These are phyloP conservation scores for Periconia macrospinosa DNA, from an alignment of 2,329 filamentous ascomycete genomes.

Conservation along the genomic window DNA sequence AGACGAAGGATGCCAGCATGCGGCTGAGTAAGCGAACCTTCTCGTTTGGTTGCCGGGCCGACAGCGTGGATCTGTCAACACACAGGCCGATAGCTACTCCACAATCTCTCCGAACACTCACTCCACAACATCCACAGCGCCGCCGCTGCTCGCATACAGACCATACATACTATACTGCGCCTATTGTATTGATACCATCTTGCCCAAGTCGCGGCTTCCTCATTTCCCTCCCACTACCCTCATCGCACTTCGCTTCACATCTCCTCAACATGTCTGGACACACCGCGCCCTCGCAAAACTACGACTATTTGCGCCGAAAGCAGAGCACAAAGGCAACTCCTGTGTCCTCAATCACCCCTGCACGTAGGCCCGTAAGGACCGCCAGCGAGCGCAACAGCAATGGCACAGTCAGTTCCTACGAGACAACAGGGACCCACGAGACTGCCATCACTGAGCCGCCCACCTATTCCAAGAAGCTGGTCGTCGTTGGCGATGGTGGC, in stretches of 20 bases:
- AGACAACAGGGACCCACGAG: slow-evolving; percentile 74
- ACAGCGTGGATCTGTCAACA: not conserved
- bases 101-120: slow-evolving; percentile 12
- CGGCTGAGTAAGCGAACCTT: not conserved
- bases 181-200: not conserved
- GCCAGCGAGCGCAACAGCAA: slow-evolving; percentile 74
- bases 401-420: slow-evolving; percentile 84
- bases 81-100: not conserved
- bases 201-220: not conserved
- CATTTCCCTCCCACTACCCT: not conserved
- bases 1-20: too few relatives aligned
- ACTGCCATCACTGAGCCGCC: slow-evolving; percentile 90
- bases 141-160: slow-evolving; percentile 1
- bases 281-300: slow-evolving; percentile 45
- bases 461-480: slow-evolving; percentile 97
- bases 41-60: not conserved
- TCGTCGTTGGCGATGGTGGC: slow-evolving; percentile 95
- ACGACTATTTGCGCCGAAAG: slow-evolving; percentile 62
- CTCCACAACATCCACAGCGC: slow-evolving; percentile 10
- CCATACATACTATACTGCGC: not conserved
- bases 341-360: slow-evolving; percentile 31
- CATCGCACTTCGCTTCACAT: not conserved
- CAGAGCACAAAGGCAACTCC: slow-evolving; percentile 48
- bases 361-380: slow-evolving; percentile 51
- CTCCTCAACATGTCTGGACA: slow-evolving; percentile 24